Evolutionary conservation across 805 yeast species (phyloP).

Genomic region (Pichia nanzhaoensis): DNA sequence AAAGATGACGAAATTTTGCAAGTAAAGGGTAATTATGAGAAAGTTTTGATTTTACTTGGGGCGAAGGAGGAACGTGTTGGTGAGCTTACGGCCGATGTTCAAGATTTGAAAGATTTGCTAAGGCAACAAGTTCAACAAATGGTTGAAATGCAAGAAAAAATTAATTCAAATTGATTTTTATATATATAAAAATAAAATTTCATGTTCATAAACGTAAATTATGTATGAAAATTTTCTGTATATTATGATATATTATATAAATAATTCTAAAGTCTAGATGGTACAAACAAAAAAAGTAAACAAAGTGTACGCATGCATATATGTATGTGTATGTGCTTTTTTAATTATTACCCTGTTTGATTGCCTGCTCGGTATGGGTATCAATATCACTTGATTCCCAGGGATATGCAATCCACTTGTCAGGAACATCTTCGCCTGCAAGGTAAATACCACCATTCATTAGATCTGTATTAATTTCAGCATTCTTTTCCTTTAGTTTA

Average conservation of each 20-base stretch:
- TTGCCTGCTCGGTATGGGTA: conserved; percentile 60
- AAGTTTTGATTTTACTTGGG: conserved; percentile 67
- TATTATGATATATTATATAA: neutral
- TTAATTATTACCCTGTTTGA: conserved; percentile 55
- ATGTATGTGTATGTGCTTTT: neutral
- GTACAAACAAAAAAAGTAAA: too few species aligned
- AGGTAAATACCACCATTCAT: conserved; percentile 60
- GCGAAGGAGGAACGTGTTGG: conserved; percentile 82
- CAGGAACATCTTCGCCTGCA: conserved; percentile 70
- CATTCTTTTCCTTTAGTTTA: conserved; percentile 75
- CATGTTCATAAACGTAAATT: conserved; percentile 1
- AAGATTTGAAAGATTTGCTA: conserved; percentile 80
- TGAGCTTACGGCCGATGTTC: conserved; percentile 82
- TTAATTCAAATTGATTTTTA: conserved; percentile 5
- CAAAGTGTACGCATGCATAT: too few species aligned
- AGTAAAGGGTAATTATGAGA: conserved; percentile 26
- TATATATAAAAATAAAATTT: too few species aligned
- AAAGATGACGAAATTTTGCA: conserved; percentile 17
- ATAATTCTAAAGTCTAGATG: too few species aligned
- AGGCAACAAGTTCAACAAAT: conserved; percentile 81
- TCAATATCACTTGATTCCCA: conserved; percentile 86
- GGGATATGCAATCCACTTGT: conserved; percentile 83
- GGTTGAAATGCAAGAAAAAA: conserved; percentile 50
- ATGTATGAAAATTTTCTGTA: neutral
- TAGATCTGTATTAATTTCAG: conserved; percentile 57